Evolutionary conservation across 1,284 basidiomycete species (phyloP).

Genomic region (Fomitopsis pinicola): DNA sequence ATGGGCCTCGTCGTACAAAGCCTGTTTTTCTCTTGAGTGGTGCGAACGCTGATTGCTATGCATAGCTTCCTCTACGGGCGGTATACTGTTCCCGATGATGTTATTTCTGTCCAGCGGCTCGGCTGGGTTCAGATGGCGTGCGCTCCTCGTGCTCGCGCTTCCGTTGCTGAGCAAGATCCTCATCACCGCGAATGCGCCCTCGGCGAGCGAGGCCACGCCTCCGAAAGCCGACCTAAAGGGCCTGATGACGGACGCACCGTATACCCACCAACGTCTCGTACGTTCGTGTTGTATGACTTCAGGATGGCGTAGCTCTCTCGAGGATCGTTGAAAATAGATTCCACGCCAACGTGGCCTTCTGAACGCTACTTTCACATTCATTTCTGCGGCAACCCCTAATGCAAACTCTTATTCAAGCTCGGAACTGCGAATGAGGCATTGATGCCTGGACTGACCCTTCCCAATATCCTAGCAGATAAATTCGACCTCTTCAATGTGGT

Average conservation of each 20-base stretch:
- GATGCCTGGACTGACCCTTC: conserved; percentile 12
- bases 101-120: conserved; percentile 23
- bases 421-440: conserved; percentile 13
- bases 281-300: too few species aligned
- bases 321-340: background rate
- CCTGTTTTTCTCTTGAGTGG: conserved; percentile 1
- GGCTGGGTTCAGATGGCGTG: conserved; percentile 18
- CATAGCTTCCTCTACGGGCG: conserved; percentile 21
- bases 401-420: conserved; percentile 13
- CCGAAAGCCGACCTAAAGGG: background rate
- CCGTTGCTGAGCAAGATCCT: background rate
- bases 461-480: conserved; percentile 13
- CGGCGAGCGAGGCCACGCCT: background rate
- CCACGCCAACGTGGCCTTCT: conserved; percentile 14
- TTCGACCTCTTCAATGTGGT: conserved; percentile 8
- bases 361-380: background rate
- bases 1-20: conserved; percentile 15
- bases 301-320: too few species aligned
- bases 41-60: conserved; percentile 21
- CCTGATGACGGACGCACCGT: background rate
- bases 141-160: conserved; percentile 8
- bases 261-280: background rate
- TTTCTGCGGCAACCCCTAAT: background rate
- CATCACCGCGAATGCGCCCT: background rate
- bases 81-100: conserved; percentile 27